Evolutionary conservation across 768 basidiomycete species (phyloP).

Genomic region (Suillus decipiens): DNA sequence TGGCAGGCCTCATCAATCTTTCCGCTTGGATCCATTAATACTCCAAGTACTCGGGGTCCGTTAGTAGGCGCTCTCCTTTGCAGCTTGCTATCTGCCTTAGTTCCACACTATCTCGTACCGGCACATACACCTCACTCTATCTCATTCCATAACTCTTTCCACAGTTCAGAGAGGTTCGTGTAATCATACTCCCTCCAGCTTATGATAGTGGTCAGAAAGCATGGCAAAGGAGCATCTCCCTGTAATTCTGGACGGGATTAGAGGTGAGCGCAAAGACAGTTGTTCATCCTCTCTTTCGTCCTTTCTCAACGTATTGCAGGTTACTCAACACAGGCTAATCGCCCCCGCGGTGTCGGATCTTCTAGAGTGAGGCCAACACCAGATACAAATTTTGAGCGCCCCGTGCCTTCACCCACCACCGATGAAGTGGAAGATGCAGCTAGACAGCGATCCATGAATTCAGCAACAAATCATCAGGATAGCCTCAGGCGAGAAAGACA

Average conservation of each 20-base stretch:
- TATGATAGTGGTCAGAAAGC: conserved; percentile 24
- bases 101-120: not conserved
- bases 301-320: conserved; percentile 10
- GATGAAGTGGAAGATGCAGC: conserved; percentile 32
- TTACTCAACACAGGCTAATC: conserved; percentile 9
- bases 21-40: not conserved
- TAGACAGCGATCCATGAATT: conserved; percentile 15
- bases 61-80: not conserved
- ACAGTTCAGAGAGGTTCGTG: not conserved
- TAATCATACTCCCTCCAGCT: not conserved
- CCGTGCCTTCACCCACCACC: conserved; percentile 19
- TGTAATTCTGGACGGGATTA: conserved; percentile 49
- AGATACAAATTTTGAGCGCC: conserved; percentile 22
- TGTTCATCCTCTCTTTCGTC: conserved; percentile 8
- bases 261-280: conserved; percentile 36
- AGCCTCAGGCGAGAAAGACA: conserved; percentile 26
- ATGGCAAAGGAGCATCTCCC: conserved; percentile 38
- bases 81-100: not conserved
- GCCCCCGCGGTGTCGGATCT: conserved; percentile 16
- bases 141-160: not conserved
- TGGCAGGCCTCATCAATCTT: not conserved
- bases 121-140: not conserved
- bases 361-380: conserved; percentile 20
- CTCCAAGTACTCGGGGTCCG: not conserved
- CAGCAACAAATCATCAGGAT: conserved; percentile 22